A percentile compares a stretch with the other conserved stretches of the same genome.
Evolutionary conservation across 2,329 filamentous ascomycete species (phyloP).

Genomic region (Elsinoe necatrix): DNA sequence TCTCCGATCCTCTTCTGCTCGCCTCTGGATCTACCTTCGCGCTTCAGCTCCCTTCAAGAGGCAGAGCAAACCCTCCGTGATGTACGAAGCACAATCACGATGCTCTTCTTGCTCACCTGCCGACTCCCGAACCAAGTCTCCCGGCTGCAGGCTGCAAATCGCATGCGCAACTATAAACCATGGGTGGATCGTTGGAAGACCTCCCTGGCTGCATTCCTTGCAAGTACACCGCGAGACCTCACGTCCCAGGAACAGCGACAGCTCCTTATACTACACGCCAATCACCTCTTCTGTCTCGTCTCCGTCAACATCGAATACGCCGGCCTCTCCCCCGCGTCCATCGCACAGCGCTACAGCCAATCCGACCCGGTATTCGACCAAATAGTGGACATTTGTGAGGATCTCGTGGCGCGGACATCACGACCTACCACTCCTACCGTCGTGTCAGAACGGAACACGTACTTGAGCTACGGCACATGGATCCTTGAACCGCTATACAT

Average conservation of each 20-base stretch:
- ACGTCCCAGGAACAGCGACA: background rate
- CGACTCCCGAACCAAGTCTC: background rate
- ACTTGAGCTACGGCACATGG: constrained; percentile 7
- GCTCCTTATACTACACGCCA: background rate
- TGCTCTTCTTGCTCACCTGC: constrained; percentile 4
- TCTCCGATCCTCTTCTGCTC: background rate
- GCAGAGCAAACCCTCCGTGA: constrained; percentile 2
- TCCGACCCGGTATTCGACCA: background rate
- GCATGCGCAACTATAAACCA: constrained; percentile 1
- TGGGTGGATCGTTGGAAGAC: background rate
- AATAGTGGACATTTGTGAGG: constrained; percentile 4
- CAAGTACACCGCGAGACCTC: background rate
- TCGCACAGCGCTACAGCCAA: background rate
- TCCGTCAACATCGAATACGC: constrained; percentile 10
- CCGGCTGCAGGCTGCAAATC: background rate
- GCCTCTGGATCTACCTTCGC: background rate
- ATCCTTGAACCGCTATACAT: constrained; percentile 5
- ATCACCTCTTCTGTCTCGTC: background rate
- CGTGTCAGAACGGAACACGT: background rate
- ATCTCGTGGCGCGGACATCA: background rate
- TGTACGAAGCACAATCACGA: background rate
- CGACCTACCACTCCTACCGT: background rate
- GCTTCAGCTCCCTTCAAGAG: background rate
- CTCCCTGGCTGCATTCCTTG: background rate
- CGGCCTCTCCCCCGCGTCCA: background rate